Evolutionary conservation across 345 rosid genomes (phyloP).

Genomic region (Eucalyptus shirleyi): DNA sequence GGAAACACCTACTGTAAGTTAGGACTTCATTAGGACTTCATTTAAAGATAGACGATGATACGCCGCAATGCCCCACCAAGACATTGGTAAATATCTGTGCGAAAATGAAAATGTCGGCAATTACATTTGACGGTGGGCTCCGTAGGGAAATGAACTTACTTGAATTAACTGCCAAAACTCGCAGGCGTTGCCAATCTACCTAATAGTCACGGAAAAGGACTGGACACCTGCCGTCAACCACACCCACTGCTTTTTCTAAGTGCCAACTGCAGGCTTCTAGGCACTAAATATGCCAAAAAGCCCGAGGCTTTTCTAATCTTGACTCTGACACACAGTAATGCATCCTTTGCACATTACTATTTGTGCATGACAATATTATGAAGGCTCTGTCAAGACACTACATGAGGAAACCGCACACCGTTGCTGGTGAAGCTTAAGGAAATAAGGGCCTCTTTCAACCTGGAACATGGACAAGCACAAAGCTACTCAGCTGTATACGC

Average conservation of each 20-base stretch:
- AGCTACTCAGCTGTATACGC: background rate
- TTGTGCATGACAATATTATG: background rate
- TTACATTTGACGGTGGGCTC: background rate
- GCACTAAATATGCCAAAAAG: background rate
- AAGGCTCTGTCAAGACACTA: background rate
- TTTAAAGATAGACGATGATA: background rate
- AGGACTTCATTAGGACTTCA: background rate
- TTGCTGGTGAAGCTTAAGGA: background rate
- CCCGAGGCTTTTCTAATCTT: background rate
- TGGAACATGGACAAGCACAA: background rate
- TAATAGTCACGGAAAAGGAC: background rate
- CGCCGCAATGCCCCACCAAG: background rate
- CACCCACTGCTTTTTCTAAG: background rate
- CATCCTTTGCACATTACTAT: background rate
- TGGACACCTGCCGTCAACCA: background rate
- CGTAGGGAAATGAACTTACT: background rate
- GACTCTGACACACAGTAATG: background rate
- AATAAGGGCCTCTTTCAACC: background rate
- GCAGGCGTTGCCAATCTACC: background rate
- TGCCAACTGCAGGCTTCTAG: background rate
- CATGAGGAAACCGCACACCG: background rate
- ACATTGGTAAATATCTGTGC: background rate
- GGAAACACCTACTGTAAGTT: background rate
- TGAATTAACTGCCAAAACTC: background rate
- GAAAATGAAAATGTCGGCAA: background rate